phyloP scores from a whole-genome alignment of 1,284 basidiomycete genomes.

The Moniliophthora roreri region DNA sequence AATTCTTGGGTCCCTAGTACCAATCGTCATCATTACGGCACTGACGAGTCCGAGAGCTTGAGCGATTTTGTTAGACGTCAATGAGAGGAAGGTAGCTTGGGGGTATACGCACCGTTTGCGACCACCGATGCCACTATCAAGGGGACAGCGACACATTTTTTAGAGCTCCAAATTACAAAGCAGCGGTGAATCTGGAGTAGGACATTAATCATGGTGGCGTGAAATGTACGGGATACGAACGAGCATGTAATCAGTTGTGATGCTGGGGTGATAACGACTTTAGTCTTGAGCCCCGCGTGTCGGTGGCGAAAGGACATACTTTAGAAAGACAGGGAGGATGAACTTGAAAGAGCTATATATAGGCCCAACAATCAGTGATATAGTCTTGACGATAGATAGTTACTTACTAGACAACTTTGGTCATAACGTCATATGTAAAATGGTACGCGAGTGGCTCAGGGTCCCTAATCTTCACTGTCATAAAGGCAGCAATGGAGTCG shows the following conservation, averaged over 20 bases:
- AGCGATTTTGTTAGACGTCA: too few relatives aligned
- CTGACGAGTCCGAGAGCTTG: neutral
- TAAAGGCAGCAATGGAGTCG: neutral
- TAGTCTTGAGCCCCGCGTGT: too few relatives aligned
- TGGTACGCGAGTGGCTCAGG: neutral
- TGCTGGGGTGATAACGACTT: too few relatives aligned
- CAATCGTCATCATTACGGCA: neutral
- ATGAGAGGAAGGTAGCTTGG: neutral
- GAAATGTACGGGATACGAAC: too few relatives aligned
- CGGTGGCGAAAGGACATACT: neutral
- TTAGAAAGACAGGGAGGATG: neutral
- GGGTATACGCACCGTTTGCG: neutral
- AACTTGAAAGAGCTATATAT: neutral
- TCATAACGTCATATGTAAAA: too few relatives aligned
- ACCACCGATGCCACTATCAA: neutral
- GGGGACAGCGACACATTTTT: neutral
- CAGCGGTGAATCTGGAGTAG: constrained; percentile 1
- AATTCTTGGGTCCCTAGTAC: neutral
- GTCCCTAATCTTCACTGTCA: neutral
- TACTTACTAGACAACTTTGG: too few relatives aligned
- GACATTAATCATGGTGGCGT: neutral
- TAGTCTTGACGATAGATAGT: neutral
- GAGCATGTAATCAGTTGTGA: too few relatives aligned
- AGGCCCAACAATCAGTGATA: neutral
- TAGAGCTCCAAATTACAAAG: neutral